Base-by-base conservation (phyloP, 1,284 basidiomycete species). In the Vanrija humicola region DNA sequence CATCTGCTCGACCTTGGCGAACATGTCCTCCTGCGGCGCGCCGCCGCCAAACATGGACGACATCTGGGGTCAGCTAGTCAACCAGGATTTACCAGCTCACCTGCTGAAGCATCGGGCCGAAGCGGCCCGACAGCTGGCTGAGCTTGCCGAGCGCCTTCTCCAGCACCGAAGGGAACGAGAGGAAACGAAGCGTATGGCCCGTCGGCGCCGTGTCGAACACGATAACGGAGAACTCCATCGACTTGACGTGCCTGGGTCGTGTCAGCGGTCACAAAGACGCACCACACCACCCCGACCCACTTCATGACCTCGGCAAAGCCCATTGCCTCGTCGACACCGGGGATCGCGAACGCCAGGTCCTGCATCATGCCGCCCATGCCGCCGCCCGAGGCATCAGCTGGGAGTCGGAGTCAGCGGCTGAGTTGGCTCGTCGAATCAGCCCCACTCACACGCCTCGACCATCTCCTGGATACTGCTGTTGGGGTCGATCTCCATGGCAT, bases 291-390 rank as follows among this genome's bases (percentile, higher is more conserved):
- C 21, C 21, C 21, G 21, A 79, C 84, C 60, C 60, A 93, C 91
- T 98, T 98, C 96, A 98, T 99, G 77, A 99, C 96, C 77, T 99
- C 95, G 0, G 95, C 96, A 68, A 99, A 99, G 57, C 93, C 95
- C 95, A 99, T 98, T 3, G 95, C 95, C 77, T 99, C 95, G 72
- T 99, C 95, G 1, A 99, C 95, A 79, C 95, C 95, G 0, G 95
- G 95, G 59, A 99, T 98, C 1, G 96, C 94, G 70, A 98, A 99
- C 0, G 95, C 96, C 40, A 98, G 82, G 78, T 98, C 95, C 76
- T 98, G 95, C 92, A 98, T 97, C 90, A 99, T 98, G 62, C 88
- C 87, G 38, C 92, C 92, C 94, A 98, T 97, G 81, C 91, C 90
- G 5, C 92, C 93, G 46, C 78, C 76, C 25, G 90, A 90, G 56